Conservation (phyloP, 1,139 yeast genomes). For the Candida mesenterica region DNA sequence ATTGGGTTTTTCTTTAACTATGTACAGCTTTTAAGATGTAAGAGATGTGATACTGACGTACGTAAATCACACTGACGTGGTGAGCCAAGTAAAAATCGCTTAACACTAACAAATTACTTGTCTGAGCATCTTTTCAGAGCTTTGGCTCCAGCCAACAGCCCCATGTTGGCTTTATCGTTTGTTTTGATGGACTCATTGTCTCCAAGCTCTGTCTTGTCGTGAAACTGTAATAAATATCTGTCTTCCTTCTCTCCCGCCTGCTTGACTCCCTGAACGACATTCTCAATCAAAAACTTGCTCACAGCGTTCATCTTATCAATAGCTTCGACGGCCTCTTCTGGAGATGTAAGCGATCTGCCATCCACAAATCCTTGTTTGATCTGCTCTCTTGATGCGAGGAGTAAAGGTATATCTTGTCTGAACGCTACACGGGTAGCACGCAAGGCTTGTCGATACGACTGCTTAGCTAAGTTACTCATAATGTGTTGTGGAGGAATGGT, state of each 20-base stretch:
- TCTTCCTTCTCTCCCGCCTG: conserved; percentile 38
- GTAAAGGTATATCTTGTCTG: conserved; percentile 49
- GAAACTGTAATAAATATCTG: conserved; percentile 62
- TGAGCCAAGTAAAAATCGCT: too few species aligned
- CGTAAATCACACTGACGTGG: too few species aligned
- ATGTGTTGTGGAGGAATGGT: background rate
- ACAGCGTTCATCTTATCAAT: conserved; percentile 66
- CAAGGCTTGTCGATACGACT: conserved; percentile 66
- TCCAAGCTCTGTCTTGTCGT: conserved; percentile 81
- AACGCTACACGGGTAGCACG: conserved; percentile 75
- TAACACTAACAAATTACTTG: too few species aligned
- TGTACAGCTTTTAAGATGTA: background rate
- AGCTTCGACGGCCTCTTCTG: conserved; percentile 48
- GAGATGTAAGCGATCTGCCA: conserved; percentile 26
- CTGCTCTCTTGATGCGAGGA: conserved; percentile 62
- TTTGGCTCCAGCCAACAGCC: conserved; percentile 43
- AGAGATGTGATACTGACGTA: background rate
- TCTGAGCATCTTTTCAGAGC: conserved; percentile 22
- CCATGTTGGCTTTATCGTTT: conserved; percentile 31
- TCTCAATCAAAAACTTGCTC: conserved; percentile 61
- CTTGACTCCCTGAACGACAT: conserved; percentile 80
- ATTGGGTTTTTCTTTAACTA: background rate
- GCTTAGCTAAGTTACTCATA: conserved; percentile 1
- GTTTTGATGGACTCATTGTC: conserved; percentile 65
- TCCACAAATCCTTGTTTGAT: conserved; percentile 60